Evolutionary conservation across 108 stramenopile species (phyloP).

Genomic region (Cyclostephanos tholiformis): DNA sequence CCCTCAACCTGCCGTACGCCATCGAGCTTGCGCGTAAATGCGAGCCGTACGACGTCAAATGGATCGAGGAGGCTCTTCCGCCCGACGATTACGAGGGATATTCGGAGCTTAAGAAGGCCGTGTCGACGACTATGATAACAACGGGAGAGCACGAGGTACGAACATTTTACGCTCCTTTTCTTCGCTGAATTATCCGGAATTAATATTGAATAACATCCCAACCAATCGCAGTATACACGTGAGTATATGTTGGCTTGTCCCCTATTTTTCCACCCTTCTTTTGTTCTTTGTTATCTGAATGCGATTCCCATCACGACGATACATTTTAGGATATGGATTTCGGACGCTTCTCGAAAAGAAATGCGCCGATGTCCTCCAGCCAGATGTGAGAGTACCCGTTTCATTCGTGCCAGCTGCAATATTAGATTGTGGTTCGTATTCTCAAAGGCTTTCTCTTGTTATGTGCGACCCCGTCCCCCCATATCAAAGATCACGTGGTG

Average conservation of each 20-base stretch:
- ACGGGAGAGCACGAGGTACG: constrained; percentile 66
- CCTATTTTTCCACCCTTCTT: constrained; percentile 1
- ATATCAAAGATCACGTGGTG: constrained; percentile 66
- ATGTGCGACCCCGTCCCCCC: neutral
- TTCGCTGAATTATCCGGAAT: neutral
- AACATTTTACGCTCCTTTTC: neutral
- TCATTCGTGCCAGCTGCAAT: neutral
- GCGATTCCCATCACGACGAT: neutral
- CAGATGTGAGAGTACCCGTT: constrained; percentile 29
- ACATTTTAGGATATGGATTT: constrained; percentile 55
- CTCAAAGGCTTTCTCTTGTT: neutral
- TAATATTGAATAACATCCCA: neutral
- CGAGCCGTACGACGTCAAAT: constrained; percentile 64
- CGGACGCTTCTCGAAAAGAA: constrained; percentile 58
- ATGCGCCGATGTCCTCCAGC: constrained; percentile 67
- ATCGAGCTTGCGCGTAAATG: constrained; percentile 63
- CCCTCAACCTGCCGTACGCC: constrained; percentile 62
- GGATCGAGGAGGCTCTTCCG: constrained; percentile 69
- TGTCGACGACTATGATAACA: constrained; percentile 53
- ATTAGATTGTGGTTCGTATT: neutral
- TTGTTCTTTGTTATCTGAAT: neutral
- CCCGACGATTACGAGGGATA: constrained; percentile 73
- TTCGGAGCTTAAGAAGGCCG: constrained; percentile 53
- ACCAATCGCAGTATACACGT: constrained; percentile 49
- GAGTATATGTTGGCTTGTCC: neutral